These are phyloP conservation scores for Vigna unguiculata DNA, from an alignment of 306 rosid genomes.

Conservation along the genomic window DNA sequence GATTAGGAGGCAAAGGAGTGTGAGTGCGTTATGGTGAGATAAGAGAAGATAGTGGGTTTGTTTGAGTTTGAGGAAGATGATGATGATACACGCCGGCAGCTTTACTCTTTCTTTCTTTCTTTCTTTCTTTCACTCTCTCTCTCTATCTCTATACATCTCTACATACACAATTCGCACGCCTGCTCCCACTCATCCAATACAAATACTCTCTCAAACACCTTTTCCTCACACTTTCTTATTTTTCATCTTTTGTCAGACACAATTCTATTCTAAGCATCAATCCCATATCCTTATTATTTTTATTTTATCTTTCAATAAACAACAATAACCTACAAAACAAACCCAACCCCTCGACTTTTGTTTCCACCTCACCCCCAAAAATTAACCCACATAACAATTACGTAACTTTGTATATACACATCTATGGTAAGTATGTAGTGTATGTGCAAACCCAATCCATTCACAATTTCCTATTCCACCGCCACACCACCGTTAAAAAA, in stretches of 20 bases:
- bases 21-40: conserved; percentile 59
- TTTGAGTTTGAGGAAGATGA: conserved; percentile 53
- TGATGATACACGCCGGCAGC: conserved; percentile 95
- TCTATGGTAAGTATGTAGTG: not conserved
- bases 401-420: not conserved
- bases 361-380: conserved; percentile 38
- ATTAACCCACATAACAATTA: conserved; percentile 3
- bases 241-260: conserved; percentile 76
- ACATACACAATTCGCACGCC: conserved; percentile 79
- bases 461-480: not conserved
- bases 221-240: conserved; percentile 62
- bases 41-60: conserved; percentile 58
- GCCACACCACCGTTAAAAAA: not conserved
- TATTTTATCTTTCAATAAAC: not conserved
- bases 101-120: conserved; percentile 66
- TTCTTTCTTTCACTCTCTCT: too few species aligned
- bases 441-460: not conserved
- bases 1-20: conserved; percentile 73
- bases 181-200: conserved; percentile 75
- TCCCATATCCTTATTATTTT: conserved; percentile 14
- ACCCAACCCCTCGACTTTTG: too few species aligned
- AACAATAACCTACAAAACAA: too few species aligned
- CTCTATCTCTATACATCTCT: too few species aligned
- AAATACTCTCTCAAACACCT: conserved; percentile 50
- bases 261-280: conserved; percentile 62